phyloP scores from a whole-genome alignment of 345 rosid genomes.

The Luvunga scandens region DNA sequence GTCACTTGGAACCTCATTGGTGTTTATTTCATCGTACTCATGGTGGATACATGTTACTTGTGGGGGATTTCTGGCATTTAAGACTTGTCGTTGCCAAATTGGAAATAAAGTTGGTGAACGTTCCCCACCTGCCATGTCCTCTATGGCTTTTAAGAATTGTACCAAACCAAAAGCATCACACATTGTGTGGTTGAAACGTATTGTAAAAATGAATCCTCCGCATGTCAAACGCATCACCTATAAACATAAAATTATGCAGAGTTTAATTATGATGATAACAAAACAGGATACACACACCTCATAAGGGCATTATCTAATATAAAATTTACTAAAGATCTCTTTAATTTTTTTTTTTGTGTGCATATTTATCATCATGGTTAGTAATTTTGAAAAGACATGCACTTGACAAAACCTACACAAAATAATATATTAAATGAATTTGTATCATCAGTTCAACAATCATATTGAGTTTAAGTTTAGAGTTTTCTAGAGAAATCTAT shows the following conservation, averaged over 20 bases:
- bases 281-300: not conserved
- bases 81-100: not conserved
- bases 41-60: not conserved
- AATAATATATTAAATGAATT: too few species aligned
- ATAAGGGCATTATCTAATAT: not conserved
- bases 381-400: too few species aligned
- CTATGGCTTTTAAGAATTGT: conserved; percentile 6
- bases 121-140: not conserved
- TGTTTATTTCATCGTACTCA: not conserved
- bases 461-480: too few species aligned
- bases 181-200: conserved; percentile 9
- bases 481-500: too few species aligned
- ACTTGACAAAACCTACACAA: too few species aligned
- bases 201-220: conserved; percentile 16
- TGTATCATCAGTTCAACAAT: too few species aligned
- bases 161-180: not conserved
- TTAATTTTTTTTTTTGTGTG: too few species aligned
- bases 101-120: not conserved
- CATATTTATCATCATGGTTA: too few species aligned
- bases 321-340: too few species aligned
- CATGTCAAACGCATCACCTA: conserved; percentile 19
- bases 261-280: too few species aligned
- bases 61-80: conserved; percentile 8
- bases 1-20: not conserved
- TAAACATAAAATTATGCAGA: not conserved